phyloP scores from a whole-genome alignment of 192 early-diverging fungal genomes.

The Umbelopsis vinacea region DNA sequence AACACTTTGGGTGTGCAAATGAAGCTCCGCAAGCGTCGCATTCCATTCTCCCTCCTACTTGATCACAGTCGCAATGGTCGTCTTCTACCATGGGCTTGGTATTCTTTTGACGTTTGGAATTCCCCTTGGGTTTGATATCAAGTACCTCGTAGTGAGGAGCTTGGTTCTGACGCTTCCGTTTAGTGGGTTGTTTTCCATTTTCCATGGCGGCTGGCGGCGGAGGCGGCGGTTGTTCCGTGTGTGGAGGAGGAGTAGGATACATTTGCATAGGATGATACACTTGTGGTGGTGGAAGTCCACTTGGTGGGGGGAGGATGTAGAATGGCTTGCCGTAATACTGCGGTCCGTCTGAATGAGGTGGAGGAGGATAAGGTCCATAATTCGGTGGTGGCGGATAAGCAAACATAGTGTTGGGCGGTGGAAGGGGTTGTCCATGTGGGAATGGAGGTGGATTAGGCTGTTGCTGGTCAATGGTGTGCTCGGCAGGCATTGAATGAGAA shows the following conservation, averaged over 20 bases:
- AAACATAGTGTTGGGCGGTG: slow-evolving; percentile 10
- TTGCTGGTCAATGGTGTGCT: slow-evolving; percentile 4
- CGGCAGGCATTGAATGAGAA: slow-evolving; percentile 9
- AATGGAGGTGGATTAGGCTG: background rate
- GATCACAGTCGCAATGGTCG: slow-evolving; percentile 20
- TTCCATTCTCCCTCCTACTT: slow-evolving; percentile 18
- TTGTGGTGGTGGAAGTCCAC: slow-evolving; percentile 6
- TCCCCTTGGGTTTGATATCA: slow-evolving; percentile 3
- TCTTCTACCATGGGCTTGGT: background rate
- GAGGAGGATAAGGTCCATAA: slow-evolving; percentile 7
- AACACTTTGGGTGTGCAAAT: slow-evolving; percentile 20
- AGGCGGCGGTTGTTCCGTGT: background rate
- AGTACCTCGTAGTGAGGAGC: slow-evolving; percentile 14
- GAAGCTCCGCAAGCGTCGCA: slow-evolving; percentile 21
- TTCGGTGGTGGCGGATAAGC: slow-evolving; percentile 12
- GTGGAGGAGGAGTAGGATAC: slow-evolving; percentile 6
- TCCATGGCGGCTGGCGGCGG: too few relatives aligned
- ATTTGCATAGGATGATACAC: slow-evolving; percentile 22
- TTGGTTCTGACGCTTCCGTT: slow-evolving; percentile 13
- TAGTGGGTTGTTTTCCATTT: background rate
- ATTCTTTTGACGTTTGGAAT: slow-evolving; percentile 14
- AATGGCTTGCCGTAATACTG: slow-evolving; percentile 19
- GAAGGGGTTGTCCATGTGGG: slow-evolving; percentile 10
- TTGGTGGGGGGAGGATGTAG: slow-evolving; percentile 15
- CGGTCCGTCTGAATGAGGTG: slow-evolving; percentile 1